phyloP scores from a whole-genome alignment of 192 early-diverging fungal genomes.

The Chytriomyces sp. region DNA sequence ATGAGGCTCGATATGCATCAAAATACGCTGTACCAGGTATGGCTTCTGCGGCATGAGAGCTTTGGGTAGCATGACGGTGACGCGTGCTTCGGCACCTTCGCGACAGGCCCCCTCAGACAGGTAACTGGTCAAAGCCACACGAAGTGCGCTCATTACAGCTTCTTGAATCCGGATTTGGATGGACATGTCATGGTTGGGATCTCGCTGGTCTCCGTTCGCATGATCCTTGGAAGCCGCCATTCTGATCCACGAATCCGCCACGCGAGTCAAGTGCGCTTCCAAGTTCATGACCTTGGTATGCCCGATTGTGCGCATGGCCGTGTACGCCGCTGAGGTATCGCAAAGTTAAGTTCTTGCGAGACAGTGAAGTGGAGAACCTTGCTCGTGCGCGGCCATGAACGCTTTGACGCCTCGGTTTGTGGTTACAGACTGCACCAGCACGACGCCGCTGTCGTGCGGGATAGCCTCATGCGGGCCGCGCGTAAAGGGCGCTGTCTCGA shows the following conservation, averaged over 20 bases:
- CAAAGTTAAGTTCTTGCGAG: neutral
- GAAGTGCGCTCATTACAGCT: neutral
- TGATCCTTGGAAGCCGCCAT: slow-evolving; percentile 41
- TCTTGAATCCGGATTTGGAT: too few species aligned
- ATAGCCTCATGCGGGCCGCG: too few species aligned
- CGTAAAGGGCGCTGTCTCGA: too few species aligned
- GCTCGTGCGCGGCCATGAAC: neutral
- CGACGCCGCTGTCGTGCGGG: neutral
- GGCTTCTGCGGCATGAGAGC: slow-evolving; percentile 56
- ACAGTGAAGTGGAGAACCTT: neutral
- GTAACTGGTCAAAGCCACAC: neutral
- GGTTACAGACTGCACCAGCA: neutral
- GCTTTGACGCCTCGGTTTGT: neutral
- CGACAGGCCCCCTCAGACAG: neutral
- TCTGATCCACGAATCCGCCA: slow-evolving; percentile 50
- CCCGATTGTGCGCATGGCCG: slow-evolving; percentile 62
- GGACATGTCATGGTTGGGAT: too few species aligned
- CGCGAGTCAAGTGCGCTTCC: slow-evolving; percentile 50
- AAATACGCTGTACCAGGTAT: slow-evolving; percentile 4
- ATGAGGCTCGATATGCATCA: slow-evolving; percentile 14
- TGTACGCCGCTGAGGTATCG: slow-evolving; percentile 51
- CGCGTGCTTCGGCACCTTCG: slow-evolving; percentile 32
- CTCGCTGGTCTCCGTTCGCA: slow-evolving; percentile 6
- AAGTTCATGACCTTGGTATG: slow-evolving; percentile 57
- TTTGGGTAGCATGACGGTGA: slow-evolving; percentile 61